phyloP scores from a whole-genome alignment of 2,329 filamentous ascomycete species.

The Scortechinia acanthostroma region DNA sequence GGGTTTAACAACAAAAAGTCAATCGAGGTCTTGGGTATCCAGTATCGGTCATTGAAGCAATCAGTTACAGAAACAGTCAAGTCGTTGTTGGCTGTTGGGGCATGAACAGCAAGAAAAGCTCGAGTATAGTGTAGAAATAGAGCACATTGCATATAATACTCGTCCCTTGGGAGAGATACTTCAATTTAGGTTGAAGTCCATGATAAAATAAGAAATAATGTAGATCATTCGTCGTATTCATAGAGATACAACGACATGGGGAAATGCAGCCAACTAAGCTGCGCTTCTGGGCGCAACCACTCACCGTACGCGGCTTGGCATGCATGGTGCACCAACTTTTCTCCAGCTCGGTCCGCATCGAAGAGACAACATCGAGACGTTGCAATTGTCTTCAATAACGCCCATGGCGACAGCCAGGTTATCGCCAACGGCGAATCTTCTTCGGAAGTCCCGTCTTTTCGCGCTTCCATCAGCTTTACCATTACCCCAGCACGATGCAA shows the following conservation, averaged over 20 bases:
- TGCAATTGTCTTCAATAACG: neutral
- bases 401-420: slow-evolving; percentile 30
- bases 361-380: neutral
- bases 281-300: neutral
- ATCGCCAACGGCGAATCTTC: slow-evolving; percentile 53
- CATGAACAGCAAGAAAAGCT: neutral
- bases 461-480: slow-evolving; percentile 50
- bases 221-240: too few relatives aligned
- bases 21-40: slow-evolving; percentile 46
- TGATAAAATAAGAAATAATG: too few relatives aligned
- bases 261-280: neutral
- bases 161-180: too few relatives aligned
- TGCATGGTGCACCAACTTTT: too few relatives aligned
- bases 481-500: slow-evolving; percentile 28
- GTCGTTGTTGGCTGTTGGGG: neutral
- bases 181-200: too few relatives aligned
- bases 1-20: slow-evolving; percentile 46
- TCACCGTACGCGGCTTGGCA: neutral
- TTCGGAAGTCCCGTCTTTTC: slow-evolving; percentile 58
- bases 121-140: neutral
- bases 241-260: too few relatives aligned
- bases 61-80: slow-evolving; percentile 50
- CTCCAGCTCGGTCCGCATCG: neutral
- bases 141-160: too few relatives aligned
- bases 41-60: slow-evolving; percentile 49